These are phyloP conservation scores for Ensete ventricosum DNA, from an alignment of 176 grass and related monocot species.

Conservation along the genomic window DNA sequence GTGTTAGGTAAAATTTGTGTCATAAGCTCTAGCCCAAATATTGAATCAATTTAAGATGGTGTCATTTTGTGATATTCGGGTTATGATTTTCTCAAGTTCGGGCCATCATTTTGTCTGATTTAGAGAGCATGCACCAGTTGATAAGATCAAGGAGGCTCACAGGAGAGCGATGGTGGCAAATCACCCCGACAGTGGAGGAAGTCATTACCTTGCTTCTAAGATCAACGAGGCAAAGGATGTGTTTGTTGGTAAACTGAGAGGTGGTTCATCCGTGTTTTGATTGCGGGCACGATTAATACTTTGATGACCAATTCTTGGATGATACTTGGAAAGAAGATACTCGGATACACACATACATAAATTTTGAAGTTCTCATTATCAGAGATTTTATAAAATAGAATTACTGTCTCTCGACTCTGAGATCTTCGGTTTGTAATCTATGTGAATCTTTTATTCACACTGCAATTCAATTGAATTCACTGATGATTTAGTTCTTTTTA, in stretches of 20 bases:
- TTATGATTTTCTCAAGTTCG: not conserved
- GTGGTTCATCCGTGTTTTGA: conserved; percentile 40
- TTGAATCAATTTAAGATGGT: not conserved
- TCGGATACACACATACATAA: too few relatives aligned
- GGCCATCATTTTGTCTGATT: not conserved
- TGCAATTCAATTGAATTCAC: too few relatives aligned
- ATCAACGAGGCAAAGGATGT: conserved; percentile 93
- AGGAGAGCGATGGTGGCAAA: conserved; percentile 84
- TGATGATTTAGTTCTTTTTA: too few relatives aligned
- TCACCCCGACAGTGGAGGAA: conserved; percentile 80
- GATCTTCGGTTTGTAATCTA: too few relatives aligned
- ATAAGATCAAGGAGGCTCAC: conserved; percentile 92
- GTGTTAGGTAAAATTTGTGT: conserved; percentile 40
- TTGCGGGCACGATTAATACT: not conserved
- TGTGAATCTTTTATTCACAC: too few relatives aligned
- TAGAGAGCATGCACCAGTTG: conserved; percentile 56
- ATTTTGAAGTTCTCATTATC: too few relatives aligned
- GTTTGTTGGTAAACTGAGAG: conserved; percentile 42
- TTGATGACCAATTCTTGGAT: not conserved
- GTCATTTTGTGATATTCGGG: not conserved
- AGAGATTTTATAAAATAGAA: too few relatives aligned
- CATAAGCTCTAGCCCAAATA: too few relatives aligned
- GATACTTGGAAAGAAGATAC: too few relatives aligned
- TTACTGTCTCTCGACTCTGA: too few relatives aligned
- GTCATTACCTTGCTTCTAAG: conserved; percentile 80